Percentiles rank a stretch among this genome's conserved stretches.
Conservation (phyloP, 495 filamentous ascomycete species). For the Xylaria grammica region DNA sequence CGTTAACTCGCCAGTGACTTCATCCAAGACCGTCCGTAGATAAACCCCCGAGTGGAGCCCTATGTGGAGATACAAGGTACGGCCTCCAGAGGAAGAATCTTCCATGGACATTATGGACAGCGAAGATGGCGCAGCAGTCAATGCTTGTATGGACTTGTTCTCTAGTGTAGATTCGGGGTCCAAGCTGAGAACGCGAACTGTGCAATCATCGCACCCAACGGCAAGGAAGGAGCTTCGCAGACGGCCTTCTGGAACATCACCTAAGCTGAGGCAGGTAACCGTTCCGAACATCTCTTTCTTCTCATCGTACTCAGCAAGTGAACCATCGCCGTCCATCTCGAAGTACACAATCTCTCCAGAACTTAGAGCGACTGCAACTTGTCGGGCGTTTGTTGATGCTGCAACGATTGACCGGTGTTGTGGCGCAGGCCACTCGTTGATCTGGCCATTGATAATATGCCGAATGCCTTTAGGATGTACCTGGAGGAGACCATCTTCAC, state of each 20-base stretch:
- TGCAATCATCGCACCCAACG: slow-evolving; percentile 95
- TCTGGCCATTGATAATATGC: slow-evolving; percentile 80
- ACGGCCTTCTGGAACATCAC: slow-evolving; percentile 89
- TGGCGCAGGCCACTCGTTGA: slow-evolving; percentile 94
- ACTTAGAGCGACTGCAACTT: slow-evolving; percentile 91
- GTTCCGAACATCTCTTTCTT: slow-evolving; percentile 96
- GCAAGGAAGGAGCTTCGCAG: slow-evolving; percentile 87
- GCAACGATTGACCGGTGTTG: slow-evolving; percentile 94
- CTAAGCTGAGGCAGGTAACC: slow-evolving; percentile 89
- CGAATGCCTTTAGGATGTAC: slow-evolving; percentile 94
- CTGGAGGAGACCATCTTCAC: slow-evolving; percentile 90
- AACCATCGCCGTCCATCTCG: slow-evolving; percentile 91
- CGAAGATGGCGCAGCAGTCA: slow-evolving; percentile 86
- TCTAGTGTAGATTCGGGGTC: slow-evolving; percentile 90
- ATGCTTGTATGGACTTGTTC: slow-evolving; percentile 88
- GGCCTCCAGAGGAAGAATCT: slow-evolving; percentile 75
- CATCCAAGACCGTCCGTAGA: slow-evolving; percentile 89
- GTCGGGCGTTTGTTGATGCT: slow-evolving; percentile 90
- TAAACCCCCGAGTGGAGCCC: slow-evolving; percentile 96
- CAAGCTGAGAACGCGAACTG: slow-evolving; percentile 87
- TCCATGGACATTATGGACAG: slow-evolving; percentile 94
- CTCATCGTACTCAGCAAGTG: slow-evolving; percentile 91
- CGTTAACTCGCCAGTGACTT: slow-evolving; percentile 90
- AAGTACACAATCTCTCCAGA: slow-evolving; percentile 98
- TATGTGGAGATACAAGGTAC: slow-evolving; percentile 90